phyloP scores from a whole-genome alignment of 2,329 filamentous ascomycete species.

The Aspergillus vadensis region DNA sequence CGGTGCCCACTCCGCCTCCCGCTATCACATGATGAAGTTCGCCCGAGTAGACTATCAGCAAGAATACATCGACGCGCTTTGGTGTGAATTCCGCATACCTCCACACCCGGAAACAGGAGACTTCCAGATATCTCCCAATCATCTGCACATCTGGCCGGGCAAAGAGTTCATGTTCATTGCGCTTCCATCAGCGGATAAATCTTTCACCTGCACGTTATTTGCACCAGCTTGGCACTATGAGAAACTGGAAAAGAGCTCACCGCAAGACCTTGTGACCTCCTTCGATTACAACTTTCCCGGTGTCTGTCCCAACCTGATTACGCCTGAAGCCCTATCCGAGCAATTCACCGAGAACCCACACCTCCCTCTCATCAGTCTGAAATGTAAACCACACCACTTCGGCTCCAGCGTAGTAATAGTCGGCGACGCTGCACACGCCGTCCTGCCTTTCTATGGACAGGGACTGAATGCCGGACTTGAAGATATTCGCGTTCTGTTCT shows the following conservation, averaged over 20 bases:
- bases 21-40: constrained; percentile 96
- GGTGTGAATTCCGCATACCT: constrained; percentile 91
- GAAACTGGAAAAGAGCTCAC: constrained; percentile 62
- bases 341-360: constrained; percentile 85
- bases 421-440: constrained; percentile 93
- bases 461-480: constrained; percentile 97
- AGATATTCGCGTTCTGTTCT: constrained; percentile 86
- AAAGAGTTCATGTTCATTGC: constrained; percentile 98
- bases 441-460: constrained; percentile 98
- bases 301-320: constrained; percentile 63
- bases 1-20: constrained; percentile 86
- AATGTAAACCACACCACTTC: constrained; percentile 87
- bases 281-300: constrained; percentile 87
- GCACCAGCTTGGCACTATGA: constrained; percentile 71
- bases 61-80: constrained; percentile 92
- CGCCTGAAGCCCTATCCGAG: constrained; percentile 65
- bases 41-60: constrained; percentile 88
- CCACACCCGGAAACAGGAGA: constrained; percentile 50
- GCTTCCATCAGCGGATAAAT: constrained; percentile 82
- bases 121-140: constrained; percentile 85
- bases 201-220: constrained; percentile 95
- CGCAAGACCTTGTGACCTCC: constrained; percentile 74
- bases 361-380: constrained; percentile 88
- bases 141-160: constrained; percentile 96
- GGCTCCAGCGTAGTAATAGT: constrained; percentile 76